Evolutionary conservation across 2,329 filamentous ascomycete species (phyloP), one percentile per base, ranked within the genome.

Genomic region (Aspergillus niger): DNA sequence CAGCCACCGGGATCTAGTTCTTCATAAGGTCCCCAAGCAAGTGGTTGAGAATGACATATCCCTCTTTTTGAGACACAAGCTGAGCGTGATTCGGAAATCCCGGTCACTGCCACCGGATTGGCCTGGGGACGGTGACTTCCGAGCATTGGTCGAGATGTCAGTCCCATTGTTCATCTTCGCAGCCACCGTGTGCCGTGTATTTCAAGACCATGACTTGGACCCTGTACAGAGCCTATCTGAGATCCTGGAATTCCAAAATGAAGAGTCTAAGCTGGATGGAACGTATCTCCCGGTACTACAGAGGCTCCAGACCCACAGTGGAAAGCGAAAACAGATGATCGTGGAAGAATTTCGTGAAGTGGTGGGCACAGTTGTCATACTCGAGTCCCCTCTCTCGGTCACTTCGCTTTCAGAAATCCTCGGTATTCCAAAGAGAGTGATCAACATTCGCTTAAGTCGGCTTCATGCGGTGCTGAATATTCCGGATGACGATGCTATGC

Each of bases 31-130:
- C 8, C 54, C 66, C 3, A 32, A 63, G 17, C 17, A 41, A 8
- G 65, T 67, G 3, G 65, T 68, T 11, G 57, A 67, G 28, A 64
- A 65, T n/a, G 70, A 74, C 43, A 70, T 74, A 32, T 36, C 7
- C 5, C 20, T 71, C 8, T 74, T 67, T 56, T 54, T 74, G 0
- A 22, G 65, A 8, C 2, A 69, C 30, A 54, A 63, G 22, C 47
- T 74, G 41, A 24, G 59, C 8, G 32, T 60, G 17, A 67, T 72
- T 8, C 59, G 57, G 28, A 8, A 43, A 8, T 43, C 66, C 1
- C 55, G 56, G 5, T 56, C 50, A 44, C 52, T 68, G 3, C 20
- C 61, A 24, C 5, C 26, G 8, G 52, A 65, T 20, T 70, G 64
- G 68, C 68, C 67, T 6, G 62, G 63, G 8, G n/a, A 28, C 3